Conservation (phyloP, 441 rosid genomes). For the Populus trichocarpa region DNA sequence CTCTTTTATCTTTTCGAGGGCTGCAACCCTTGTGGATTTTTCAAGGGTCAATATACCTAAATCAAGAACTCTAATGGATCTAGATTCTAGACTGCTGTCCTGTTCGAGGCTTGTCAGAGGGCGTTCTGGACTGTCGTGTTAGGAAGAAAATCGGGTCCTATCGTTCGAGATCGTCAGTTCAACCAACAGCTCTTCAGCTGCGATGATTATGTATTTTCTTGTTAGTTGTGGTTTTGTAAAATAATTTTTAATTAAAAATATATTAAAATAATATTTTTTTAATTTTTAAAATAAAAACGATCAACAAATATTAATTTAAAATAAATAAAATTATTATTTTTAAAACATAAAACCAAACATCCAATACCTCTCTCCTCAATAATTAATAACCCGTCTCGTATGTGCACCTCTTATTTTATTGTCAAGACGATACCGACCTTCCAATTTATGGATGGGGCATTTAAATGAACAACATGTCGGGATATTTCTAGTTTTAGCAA, state of each 20-base stretch:
- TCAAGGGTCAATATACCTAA: conserved; percentile 1
- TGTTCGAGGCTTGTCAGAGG: background rate
- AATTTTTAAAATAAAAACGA: too few species aligned
- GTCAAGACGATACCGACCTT: background rate
- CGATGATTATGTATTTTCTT: background rate
- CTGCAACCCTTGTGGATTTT: background rate
- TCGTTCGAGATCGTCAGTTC: conserved; percentile 11
- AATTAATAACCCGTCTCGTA: background rate
- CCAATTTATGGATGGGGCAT: background rate
- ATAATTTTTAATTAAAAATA: too few species aligned
- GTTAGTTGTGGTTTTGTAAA: too few species aligned
- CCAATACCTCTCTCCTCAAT: too few species aligned
- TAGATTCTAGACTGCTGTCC: conserved; percentile 7
- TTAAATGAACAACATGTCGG: background rate
- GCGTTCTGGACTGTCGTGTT: conserved; percentile 1
- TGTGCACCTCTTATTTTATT: background rate
- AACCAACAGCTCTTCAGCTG: conserved; percentile 18
- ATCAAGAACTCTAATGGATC: conserved; percentile 1
- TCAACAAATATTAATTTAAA: too few species aligned
- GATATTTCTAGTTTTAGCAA: background rate
- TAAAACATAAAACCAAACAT: too few species aligned
- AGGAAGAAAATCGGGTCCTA: background rate
- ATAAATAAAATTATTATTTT: too few species aligned
- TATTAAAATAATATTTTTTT: too few species aligned
- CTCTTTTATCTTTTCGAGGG: background rate